These are phyloP conservation scores for Hypoxylon lenormandii DNA, from an alignment of 495 filamentous ascomycete genomes.

Conservation along the genomic window DNA sequence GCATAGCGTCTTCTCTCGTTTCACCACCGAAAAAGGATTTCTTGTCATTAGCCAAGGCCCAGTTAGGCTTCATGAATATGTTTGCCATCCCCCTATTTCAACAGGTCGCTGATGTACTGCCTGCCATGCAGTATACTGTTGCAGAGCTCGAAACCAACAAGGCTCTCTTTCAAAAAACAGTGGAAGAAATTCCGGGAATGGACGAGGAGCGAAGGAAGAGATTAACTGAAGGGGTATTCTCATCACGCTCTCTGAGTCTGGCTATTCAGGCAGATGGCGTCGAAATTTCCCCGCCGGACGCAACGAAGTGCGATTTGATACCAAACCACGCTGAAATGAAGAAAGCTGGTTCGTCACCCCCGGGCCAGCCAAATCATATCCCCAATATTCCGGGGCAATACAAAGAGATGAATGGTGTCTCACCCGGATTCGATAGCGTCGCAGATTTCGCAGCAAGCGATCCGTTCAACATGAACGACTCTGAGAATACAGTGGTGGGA, in stretches of 20 bases:
- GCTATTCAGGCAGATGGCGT: constrained; percentile 48
- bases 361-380: constrained; percentile 31
- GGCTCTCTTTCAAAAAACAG: constrained; percentile 74
- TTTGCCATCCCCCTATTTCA: constrained; percentile 93
- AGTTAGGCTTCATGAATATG: constrained; percentile 94
- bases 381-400: constrained; percentile 45
- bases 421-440: constrained; percentile 49
- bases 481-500: constrained; percentile 47
- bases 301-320: constrained; percentile 31
- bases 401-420: constrained; percentile 56
- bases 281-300: constrained; percentile 22
- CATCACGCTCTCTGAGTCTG: constrained; percentile 57
- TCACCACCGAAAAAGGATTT: constrained; percentile 86
- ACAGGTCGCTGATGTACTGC: constrained; percentile 82
- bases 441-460: constrained; percentile 54
- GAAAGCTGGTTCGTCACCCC: constrained; percentile 35
- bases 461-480: constrained; percentile 49
- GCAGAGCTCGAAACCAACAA: constrained; percentile 82
- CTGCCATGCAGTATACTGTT: constrained; percentile 82
- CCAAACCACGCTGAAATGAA: constrained; percentile 41
- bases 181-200: constrained; percentile 60
- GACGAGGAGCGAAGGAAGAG: constrained; percentile 40
- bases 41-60: constrained; percentile 82
- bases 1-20: constrained; percentile 86
- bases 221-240: constrained; percentile 52